phyloP scores from a whole-genome alignment of 495 filamentous ascomycete genomes.

The Lepraria neglecta region DNA sequence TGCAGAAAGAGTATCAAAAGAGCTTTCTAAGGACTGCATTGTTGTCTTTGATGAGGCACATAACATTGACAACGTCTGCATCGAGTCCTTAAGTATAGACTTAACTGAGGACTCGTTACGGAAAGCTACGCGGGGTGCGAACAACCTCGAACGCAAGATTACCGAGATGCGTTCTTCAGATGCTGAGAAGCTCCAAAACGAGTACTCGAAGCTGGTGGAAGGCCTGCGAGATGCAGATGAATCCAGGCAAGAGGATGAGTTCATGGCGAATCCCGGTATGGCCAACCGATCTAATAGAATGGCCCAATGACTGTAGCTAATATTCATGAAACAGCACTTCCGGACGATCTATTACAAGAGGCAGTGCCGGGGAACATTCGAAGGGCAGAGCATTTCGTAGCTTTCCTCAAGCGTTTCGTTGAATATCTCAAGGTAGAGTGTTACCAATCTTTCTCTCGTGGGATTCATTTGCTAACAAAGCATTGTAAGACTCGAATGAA shows the following conservation, averaged over 20 bases:
- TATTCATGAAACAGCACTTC: constrained; percentile 47
- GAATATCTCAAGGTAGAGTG: constrained; percentile 66
- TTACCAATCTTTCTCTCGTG: constrained; percentile 34
- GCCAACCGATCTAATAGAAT: not conserved
- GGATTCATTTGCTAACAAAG: not conserved
- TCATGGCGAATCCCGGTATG: constrained; percentile 78
- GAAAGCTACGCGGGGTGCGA: constrained; percentile 80
- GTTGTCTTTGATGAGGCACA: constrained; percentile 99
- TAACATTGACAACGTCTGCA: constrained; percentile 99
- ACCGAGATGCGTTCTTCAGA: constrained; percentile 88
- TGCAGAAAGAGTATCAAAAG: constrained; percentile 90
- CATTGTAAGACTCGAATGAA: constrained; percentile 78
- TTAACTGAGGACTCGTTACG: constrained; percentile 89
- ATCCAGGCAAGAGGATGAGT: constrained; percentile 83
- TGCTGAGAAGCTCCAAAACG: constrained; percentile 83
- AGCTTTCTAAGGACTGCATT: constrained; percentile 96
- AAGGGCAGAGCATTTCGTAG: constrained; percentile 91
- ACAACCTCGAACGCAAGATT: constrained; percentile 84
- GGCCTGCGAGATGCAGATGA: constrained; percentile 83
- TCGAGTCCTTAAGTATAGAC: constrained; percentile 94
- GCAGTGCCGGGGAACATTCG: constrained; percentile 95
- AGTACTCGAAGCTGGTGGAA: constrained; percentile 94
- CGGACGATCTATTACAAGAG: constrained; percentile 80
- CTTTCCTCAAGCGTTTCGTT: constrained; percentile 91
- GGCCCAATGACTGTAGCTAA: not conserved